Base-by-base conservation (phyloP, 108 stramenopile genomes). In the Cyclotella baltica region DNA sequence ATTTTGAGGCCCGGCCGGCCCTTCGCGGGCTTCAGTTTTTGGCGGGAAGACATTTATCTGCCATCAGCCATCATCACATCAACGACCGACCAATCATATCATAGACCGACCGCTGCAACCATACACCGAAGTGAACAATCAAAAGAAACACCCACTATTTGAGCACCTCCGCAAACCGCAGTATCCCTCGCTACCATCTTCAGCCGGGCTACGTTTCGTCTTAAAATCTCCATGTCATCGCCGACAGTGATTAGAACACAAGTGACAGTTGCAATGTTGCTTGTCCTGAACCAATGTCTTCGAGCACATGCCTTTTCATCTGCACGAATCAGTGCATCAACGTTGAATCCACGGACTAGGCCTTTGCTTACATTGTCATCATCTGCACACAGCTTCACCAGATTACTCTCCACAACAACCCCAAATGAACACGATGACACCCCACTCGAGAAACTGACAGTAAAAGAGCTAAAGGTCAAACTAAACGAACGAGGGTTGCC, bases 391-490 rank as follows among this genome's bases (percentile, higher is more conserved):
- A 40, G 25, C 25, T 43, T 64, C n/a, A 31, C 38, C 38, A 43
- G 23, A 40, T 27, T 64, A 52, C 43, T 56, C 25, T 22, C 80
- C n/a, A 66, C 73, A 34, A 67, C 63, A 19, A 47, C 62, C 27
- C 20, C 25, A 9, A 67, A 40, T 37, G 56, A 68, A 34, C 35
- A 40, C 10, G 69, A 48, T 16, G 18, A n/a, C 43, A 50, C 51
- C 1, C 55, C 71, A 57, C 51, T 83, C 19, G 33, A 56, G 16
- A 73, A 62, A 46, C 61, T 87, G 43, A 87, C 87, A 3, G 81
- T 87, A 19, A 71, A 74, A 27, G 78, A 74, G 33, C 70, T 87
- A 20, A 87, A 85, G 53, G 84, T 58, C 27, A 67, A 61, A 71
- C 66, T 83, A 47, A 58, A 67, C 37, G 73, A 64, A 20, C 51